These are phyloP conservation scores for Linum lewisii DNA, from an alignment of 345 rosid genomes.

Conservation along the genomic window DNA sequence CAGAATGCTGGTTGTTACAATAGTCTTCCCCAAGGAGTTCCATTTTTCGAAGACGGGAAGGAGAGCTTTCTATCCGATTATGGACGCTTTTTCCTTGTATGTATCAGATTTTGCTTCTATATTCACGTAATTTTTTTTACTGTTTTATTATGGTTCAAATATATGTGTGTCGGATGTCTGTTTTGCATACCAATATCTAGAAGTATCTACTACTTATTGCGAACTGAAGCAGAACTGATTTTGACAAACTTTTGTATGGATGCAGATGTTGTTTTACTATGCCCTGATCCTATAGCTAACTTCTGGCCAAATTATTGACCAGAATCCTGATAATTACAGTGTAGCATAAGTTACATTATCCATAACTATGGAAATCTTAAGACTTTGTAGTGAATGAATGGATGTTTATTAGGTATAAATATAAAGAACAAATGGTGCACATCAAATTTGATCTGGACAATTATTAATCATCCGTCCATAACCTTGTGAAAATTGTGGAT, in stretches of 20 bases:
- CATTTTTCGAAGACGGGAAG: conserved; percentile 56
- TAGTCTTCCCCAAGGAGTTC: conserved; percentile 44
- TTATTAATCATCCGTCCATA: neutral
- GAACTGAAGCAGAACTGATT: too few relatives aligned
- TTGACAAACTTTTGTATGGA: neutral
- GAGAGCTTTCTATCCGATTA: conserved; percentile 61
- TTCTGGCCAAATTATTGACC: neutral
- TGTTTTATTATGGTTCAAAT: neutral
- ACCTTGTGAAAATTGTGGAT: neutral
- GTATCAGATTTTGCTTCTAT: conserved; percentile 8
- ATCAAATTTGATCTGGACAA: neutral
- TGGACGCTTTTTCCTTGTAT: conserved; percentile 61
- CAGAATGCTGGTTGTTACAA: conserved; percentile 56
- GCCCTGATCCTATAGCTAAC: neutral
- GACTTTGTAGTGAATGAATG: neutral
- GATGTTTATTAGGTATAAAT: neutral
- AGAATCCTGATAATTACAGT: neutral
- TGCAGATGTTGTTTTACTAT: neutral
- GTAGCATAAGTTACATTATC: neutral
- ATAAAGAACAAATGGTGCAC: neutral
- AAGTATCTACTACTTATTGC: too few relatives aligned
- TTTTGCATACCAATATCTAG: too few relatives aligned
- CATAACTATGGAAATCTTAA: neutral
- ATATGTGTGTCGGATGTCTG: neutral
- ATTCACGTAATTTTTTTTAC: neutral